Conservation (phyloP, 352 stramenopile genomes). For the Pythium graminicola region DNA sequence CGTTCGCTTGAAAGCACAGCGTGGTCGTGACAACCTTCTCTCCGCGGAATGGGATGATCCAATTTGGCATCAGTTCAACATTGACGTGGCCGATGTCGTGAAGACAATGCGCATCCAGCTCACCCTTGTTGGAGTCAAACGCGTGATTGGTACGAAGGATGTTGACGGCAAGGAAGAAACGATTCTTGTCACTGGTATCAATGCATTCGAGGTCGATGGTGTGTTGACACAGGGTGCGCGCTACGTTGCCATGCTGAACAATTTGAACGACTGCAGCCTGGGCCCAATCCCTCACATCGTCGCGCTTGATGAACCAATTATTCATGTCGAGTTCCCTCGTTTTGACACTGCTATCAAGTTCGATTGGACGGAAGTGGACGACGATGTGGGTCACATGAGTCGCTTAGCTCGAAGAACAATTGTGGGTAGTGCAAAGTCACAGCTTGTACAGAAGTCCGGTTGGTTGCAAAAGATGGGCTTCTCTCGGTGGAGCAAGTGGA, state of each 20-base stretch:
- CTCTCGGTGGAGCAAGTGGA: constrained; percentile 66
- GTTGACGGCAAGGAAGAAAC: constrained; percentile 46
- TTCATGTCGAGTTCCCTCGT: constrained; percentile 62
- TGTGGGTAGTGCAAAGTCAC: constrained; percentile 41
- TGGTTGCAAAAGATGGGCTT: constrained; percentile 82
- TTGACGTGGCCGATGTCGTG: constrained; percentile 59
- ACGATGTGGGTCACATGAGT: constrained; percentile 12
- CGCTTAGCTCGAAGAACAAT: constrained; percentile 45
- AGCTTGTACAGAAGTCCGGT: constrained; percentile 68
- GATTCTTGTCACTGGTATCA: constrained; percentile 76
- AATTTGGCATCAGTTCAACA: constrained; percentile 74
- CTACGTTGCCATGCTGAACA: constrained; percentile 81
- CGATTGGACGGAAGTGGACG: constrained; percentile 41
- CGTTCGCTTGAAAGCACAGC: constrained; percentile 62
- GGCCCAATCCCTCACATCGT: constrained; percentile 73
- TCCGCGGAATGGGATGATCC: constrained; percentile 72
- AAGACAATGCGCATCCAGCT: constrained; percentile 73
- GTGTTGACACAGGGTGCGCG: constrained; percentile 52
- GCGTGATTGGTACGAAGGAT: constrained; percentile 38
- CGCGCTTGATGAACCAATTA: constrained; percentile 54
- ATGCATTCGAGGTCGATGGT: constrained; percentile 77
- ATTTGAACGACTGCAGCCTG: constrained; percentile 58
- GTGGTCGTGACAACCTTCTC: constrained; percentile 46
- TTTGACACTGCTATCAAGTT: constrained; percentile 68
- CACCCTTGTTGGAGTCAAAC: constrained; percentile 67